Evolutionary conservation across 1,284 basidiomycete genomes (phyloP).

Genomic region (Marasmius oreades): DNA sequence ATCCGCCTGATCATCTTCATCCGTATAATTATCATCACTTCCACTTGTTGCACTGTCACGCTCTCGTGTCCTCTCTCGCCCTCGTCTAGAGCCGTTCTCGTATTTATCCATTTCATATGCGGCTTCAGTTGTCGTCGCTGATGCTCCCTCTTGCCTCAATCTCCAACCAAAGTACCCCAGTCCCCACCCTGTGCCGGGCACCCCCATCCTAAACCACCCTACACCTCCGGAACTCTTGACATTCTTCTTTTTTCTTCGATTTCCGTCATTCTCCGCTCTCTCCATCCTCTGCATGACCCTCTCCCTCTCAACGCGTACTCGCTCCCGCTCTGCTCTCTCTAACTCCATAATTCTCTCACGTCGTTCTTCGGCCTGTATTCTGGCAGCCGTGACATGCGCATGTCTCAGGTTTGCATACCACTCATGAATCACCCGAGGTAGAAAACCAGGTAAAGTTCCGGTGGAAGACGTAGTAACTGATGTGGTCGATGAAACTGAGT

Average conservation of each 20-base stretch:
- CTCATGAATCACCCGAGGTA: conserved; percentile 38
- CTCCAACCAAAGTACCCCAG: conserved; percentile 68
- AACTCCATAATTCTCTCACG: conserved; percentile 58
- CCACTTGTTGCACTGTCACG: conserved; percentile 5
- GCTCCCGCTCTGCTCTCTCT: conserved; percentile 36
- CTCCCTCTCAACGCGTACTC: not conserved
- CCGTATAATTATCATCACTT: conserved; percentile 6
- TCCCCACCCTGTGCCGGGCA: conserved; percentile 55
- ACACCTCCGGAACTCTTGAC: not conserved
- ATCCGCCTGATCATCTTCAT: conserved; percentile 10
- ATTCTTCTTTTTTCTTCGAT: not conserved
- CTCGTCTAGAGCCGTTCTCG: conserved; percentile 1
- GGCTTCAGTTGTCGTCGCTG: conserved; percentile 15
- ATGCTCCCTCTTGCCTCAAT: conserved; percentile 19
- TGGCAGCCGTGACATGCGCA: conserved; percentile 64
- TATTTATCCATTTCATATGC: conserved; percentile 15
- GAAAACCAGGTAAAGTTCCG: conserved; percentile 29
- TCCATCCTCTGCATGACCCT: not conserved
- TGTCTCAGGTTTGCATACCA: conserved; percentile 58
- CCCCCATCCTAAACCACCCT: not conserved
- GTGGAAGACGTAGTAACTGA: conserved; percentile 19
- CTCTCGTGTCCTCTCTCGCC: conserved; percentile 4
- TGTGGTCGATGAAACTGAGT: conserved; percentile 16
- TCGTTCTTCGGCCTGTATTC: conserved; percentile 61
- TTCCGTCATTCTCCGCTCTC: not conserved